Conservation (phyloP, 768 basidiomycete genomes). For the Termitomyces sp. region DNA sequence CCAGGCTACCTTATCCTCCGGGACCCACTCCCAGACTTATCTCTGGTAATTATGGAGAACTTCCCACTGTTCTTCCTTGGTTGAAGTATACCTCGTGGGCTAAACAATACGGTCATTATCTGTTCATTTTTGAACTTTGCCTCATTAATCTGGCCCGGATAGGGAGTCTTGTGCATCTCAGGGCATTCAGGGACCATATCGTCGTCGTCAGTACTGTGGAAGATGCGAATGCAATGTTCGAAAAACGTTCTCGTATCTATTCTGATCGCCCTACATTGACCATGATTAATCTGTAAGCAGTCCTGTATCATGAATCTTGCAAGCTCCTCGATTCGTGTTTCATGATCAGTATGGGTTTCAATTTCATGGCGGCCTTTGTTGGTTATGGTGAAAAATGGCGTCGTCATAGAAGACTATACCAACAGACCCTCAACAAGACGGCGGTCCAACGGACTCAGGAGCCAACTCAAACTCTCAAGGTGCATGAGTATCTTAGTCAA, state of each 20-base stretch:
- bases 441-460: conserved; percentile 16
- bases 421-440: conserved; percentile 21
- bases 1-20: not conserved
- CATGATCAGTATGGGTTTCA: not conserved
- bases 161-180: not conserved
- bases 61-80: not conserved
- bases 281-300: conserved; percentile 17
- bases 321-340: not conserved
- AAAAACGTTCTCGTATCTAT: conserved; percentile 22
- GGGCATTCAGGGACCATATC: not conserved
- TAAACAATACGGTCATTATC: not conserved
- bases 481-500: conserved; percentile 15
- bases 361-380: conserved; percentile 24
- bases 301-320: not conserved
- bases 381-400: conserved; percentile 28
- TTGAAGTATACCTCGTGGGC: not conserved
- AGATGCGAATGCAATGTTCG: conserved; percentile 18
- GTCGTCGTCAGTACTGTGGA: not conserved
- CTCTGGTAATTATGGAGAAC: not conserved
- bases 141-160: not conserved
- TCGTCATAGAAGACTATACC: conserved; percentile 22
- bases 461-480: conserved; percentile 22
- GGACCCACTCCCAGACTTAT: not conserved
- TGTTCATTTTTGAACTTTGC: not conserved
- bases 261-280: conserved; percentile 20